phyloP scores from a whole-genome alignment of 2,329 filamentous ascomycete species.

The Thermothelomyces thermophilus region DNA sequence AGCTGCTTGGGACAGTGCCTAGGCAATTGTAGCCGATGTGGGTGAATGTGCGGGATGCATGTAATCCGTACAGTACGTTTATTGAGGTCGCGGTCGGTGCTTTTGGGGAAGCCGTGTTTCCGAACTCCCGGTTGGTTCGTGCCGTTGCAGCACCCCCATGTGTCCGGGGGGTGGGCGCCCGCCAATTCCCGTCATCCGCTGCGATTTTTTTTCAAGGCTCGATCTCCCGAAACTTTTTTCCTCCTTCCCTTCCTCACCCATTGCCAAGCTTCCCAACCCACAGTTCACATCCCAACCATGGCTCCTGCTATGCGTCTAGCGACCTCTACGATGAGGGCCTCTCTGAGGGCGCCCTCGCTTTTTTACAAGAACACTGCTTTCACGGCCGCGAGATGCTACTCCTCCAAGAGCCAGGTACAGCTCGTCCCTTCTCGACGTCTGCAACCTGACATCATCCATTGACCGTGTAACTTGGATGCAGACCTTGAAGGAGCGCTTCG shows the following conservation, averaged over 20 bases:
- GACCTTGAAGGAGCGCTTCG: slow-evolving; percentile 98
- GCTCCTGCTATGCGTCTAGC: slow-evolving; percentile 76
- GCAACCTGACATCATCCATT: slow-evolving; percentile 24
- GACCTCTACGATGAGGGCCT: slow-evolving; percentile 74
- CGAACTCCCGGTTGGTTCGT: slow-evolving; percentile 1
- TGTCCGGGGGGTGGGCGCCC: slow-evolving; percentile 10
- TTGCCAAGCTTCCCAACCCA: slow-evolving; percentile 31
- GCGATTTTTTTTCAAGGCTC: slow-evolving; percentile 32
- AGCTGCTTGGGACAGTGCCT: too few species aligned
- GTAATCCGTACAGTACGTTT: too few species aligned
- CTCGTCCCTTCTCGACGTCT: slow-evolving; percentile 8
- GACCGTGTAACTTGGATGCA: slow-evolving; percentile 34
- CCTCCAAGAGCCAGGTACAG: slow-evolving; percentile 79
- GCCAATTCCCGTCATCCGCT: slow-evolving; percentile 20
- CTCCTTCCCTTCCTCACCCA: slow-evolving; percentile 33
- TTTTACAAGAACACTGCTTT: slow-evolving; percentile 65
- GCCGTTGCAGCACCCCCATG: slow-evolving; percentile 11
- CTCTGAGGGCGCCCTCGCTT: slow-evolving; percentile 60
- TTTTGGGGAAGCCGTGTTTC: too few species aligned
- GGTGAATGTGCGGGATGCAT: too few species aligned
- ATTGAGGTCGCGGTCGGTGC: too few species aligned
- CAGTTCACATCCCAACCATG: slow-evolving; percentile 51
- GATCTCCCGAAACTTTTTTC: slow-evolving; percentile 28
- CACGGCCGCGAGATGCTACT: slow-evolving; percentile 84
- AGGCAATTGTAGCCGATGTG: too few species aligned